Conservation (phyloP, 2,329 filamentous ascomycete species). For the Cytospora piceicola region DNA sequence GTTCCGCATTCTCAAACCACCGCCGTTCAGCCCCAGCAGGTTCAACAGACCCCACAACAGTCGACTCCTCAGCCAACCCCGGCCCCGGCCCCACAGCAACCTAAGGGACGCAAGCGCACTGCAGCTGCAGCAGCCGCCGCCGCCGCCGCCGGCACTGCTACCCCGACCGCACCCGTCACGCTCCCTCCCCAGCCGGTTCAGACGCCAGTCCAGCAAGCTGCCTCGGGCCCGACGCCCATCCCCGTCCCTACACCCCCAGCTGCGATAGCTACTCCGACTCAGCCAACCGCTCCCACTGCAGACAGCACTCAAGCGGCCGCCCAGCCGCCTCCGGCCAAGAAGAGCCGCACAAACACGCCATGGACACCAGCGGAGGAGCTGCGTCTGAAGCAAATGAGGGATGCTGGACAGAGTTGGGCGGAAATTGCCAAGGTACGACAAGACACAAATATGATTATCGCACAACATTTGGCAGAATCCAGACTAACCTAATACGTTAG, state of each 20-base stretch:
- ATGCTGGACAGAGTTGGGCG: constrained; percentile 92
- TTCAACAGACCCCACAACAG: constrained; percentile 36
- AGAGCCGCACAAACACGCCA: constrained; percentile 96
- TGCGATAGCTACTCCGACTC: constrained; percentile 36
- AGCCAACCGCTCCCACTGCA: constrained; percentile 36
- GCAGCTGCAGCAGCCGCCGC: constrained; percentile 47
- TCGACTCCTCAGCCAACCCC: constrained; percentile 36
- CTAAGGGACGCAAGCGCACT: constrained; percentile 40
- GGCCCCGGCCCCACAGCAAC: constrained; percentile 35
- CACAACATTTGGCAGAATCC: too few relatives aligned
- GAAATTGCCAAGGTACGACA: constrained; percentile 89
- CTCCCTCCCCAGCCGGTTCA: constrained; percentile 39
- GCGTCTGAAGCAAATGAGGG: constrained; percentile 89
- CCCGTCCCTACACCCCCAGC: constrained; percentile 38
- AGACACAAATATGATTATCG: background rate
- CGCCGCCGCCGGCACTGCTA: constrained; percentile 41
- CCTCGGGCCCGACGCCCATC: constrained; percentile 34
- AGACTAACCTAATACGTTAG: constrained; percentile 48
- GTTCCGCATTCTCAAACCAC: constrained; percentile 37
- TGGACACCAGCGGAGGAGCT: constrained; percentile 97
- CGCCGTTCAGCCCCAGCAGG: constrained; percentile 30
- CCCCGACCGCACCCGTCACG: constrained; percentile 42
- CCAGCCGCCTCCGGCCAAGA: constrained; percentile 71
- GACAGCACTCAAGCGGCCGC: constrained; percentile 40
- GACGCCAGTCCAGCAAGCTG: constrained; percentile 42